A percentile compares a stretch with the other conserved stretches of the same genome.
Conservation (phyloP, 306 rosid species). For the Albizia julibrissin region DNA sequence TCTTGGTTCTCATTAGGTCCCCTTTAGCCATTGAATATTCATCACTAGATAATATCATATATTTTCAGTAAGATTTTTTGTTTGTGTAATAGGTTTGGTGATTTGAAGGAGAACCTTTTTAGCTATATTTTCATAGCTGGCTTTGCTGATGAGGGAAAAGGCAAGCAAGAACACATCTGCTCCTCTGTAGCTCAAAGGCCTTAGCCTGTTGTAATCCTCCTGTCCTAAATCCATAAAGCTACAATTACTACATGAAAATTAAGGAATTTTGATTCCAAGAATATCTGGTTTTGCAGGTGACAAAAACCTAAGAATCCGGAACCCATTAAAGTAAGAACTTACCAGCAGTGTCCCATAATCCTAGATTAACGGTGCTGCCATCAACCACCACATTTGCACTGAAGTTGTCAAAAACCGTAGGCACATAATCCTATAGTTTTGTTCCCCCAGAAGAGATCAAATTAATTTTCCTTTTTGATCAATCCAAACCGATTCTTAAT, state of each 20-base stretch:
- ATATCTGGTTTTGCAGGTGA: neutral
- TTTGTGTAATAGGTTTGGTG: neutral
- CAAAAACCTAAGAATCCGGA: constrained; percentile 1
- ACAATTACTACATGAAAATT: neutral
- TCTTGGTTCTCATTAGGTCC: no score
- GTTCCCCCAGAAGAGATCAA: neutral
- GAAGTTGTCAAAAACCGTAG: constrained; percentile 91
- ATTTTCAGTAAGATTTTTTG: constrained; percentile 11
- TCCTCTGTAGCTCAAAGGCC: constrained; percentile 97
- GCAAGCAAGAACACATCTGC: constrained; percentile 94
- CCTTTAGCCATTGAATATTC: no score
- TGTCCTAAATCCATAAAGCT: constrained; percentile 62
- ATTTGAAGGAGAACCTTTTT: constrained; percentile 62
- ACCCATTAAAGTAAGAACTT: constrained; percentile 24
- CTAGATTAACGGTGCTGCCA: constrained; percentile 89
- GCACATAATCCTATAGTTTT: constrained; percentile 76
- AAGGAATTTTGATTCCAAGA: constrained; percentile 6
- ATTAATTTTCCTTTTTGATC: constrained; percentile 10
- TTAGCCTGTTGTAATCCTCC: constrained; percentile 90
- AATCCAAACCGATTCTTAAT: constrained; percentile 17
- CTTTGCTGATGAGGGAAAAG: constrained; percentile 90
- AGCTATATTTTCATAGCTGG: constrained; percentile 88
- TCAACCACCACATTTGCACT: constrained; percentile 98
- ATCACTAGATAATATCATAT: neutral
- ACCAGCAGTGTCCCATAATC: constrained; percentile 98